Evolutionary conservation across 2,329 filamentous ascomycete genomes (phyloP).

Genomic region (Penicillium crustosum): DNA sequence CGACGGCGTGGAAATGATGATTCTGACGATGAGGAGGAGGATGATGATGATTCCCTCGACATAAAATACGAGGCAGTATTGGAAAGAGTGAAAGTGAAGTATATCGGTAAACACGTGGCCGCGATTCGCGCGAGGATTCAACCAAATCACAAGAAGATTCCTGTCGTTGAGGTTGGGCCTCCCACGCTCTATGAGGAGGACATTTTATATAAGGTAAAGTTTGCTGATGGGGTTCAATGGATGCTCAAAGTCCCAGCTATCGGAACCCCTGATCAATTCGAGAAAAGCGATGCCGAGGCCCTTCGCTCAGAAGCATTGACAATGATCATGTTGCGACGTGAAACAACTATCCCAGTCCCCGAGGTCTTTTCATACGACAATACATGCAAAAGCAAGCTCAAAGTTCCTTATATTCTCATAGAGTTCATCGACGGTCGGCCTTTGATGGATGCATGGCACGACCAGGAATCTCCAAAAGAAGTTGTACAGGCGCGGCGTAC

Average conservation of each 20-base stretch:
- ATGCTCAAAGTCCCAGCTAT: conserved; percentile 6
- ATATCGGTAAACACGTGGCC: background rate
- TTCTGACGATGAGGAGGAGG: background rate
- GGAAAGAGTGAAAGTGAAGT: background rate
- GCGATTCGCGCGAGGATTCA: background rate
- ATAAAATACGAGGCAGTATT: background rate
- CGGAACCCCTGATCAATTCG: conserved; percentile 5
- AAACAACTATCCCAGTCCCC: conserved; percentile 35
- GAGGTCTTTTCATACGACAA: conserved; percentile 29
- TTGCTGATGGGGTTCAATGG: conserved; percentile 3
- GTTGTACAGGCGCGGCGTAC: background rate
- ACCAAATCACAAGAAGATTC: background rate
- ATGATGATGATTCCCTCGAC: no score
- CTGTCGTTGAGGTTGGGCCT: background rate
- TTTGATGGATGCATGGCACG: conserved; percentile 32
- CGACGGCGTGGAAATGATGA: background rate
- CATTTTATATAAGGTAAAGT: background rate
- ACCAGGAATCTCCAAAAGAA: background rate
- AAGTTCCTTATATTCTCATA: conserved; percentile 32
- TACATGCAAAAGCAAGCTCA: conserved; percentile 24
- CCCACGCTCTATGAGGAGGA: background rate
- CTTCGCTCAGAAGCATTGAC: conserved; percentile 28
- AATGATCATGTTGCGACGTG: conserved; percentile 30
- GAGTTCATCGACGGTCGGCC: conserved; percentile 23
- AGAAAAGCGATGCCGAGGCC: conserved; percentile 1